Conservation (phyloP, 208 protist species). For the Crithidia fasciculata region DNA sequence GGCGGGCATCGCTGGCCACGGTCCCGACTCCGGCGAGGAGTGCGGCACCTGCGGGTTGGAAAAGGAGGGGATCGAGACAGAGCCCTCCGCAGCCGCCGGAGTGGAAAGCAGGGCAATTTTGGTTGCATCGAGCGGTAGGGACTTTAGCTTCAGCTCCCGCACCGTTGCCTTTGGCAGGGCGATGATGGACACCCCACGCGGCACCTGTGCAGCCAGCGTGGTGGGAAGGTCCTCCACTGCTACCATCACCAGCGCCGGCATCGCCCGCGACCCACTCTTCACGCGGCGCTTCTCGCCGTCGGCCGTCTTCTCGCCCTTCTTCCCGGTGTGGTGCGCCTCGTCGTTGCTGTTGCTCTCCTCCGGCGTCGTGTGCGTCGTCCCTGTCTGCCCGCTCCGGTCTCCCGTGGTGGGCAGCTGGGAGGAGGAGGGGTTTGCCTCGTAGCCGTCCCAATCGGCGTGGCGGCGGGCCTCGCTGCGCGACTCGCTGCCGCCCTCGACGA, state of each 20-base stretch:
- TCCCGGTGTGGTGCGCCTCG: background rate
- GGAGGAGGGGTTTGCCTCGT: conserved; percentile 16
- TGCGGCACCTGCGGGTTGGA: background rate
- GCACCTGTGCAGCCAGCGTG: conserved; percentile 29
- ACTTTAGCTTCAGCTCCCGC: conserved; percentile 14
- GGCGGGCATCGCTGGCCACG: conserved; percentile 3
- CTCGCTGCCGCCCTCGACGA: background rate
- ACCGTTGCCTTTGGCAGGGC: conserved; percentile 27
- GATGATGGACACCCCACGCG: conserved; percentile 26
- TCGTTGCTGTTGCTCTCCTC: background rate
- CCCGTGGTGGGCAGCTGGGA: conserved; percentile 11
- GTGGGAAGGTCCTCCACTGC: conserved; percentile 24
- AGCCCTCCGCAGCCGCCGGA: background rate
- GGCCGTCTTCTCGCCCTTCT: background rate
- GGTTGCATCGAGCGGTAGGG: background rate
- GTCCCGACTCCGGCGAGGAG: background rate
- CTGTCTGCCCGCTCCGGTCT: background rate
- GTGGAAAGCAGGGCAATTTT: conserved; percentile 6
- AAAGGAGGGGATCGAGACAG: background rate
- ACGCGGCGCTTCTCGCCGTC: background rate
- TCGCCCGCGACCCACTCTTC: background rate
- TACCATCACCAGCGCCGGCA: conserved; percentile 37
- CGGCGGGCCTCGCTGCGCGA: background rate
- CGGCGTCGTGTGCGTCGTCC: background rate
- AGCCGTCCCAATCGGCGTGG: conserved; percentile 2